These are phyloP conservation scores for Fraxinus dipetala DNA, from an alignment of 305 asterid genomes.

Conservation along the genomic window DNA sequence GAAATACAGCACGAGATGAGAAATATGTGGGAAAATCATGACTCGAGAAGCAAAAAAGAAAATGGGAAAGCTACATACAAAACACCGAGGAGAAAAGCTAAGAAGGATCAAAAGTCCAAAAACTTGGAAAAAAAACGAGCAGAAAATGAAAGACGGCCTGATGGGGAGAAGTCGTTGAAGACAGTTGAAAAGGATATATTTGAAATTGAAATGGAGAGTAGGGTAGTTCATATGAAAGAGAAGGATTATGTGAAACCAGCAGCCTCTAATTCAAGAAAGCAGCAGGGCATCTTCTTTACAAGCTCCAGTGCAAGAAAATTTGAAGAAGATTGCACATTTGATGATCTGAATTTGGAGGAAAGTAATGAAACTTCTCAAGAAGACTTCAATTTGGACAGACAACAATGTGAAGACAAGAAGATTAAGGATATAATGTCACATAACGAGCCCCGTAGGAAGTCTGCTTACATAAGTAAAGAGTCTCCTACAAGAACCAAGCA, in stretches of 20 bases:
- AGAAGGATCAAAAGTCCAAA: slow-evolving; percentile 26
- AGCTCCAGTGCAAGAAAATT: slow-evolving; percentile 18
- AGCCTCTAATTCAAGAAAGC: not conserved
- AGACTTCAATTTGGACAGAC: slow-evolving; percentile 27
- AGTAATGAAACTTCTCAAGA: slow-evolving; percentile 22
- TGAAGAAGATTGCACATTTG: slow-evolving; percentile 19
- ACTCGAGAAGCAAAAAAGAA: slow-evolving; percentile 20
- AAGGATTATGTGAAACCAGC: not conserved
- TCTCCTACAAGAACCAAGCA: slow-evolving; percentile 35
- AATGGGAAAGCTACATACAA: slow-evolving; percentile 10
- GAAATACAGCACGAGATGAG: slow-evolving; percentile 24
- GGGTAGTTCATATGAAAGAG: slow-evolving; percentile 12
- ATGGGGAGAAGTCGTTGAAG: not conserved
- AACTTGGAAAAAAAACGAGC: slow-evolving; percentile 28
- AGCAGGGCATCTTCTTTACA: not conserved
- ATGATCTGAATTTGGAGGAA: not conserved
- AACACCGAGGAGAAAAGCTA: not conserved
- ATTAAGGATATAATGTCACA: slow-evolving; percentile 25
- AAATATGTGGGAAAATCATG: slow-evolving; percentile 18
- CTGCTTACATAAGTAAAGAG: slow-evolving; percentile 27
- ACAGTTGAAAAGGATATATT: slow-evolving; percentile 29
- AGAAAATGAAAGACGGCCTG: slow-evolving; percentile 14
- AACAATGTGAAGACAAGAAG: slow-evolving; percentile 22
- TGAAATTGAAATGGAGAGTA: slow-evolving; percentile 24
- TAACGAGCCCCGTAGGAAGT: slow-evolving; percentile 28